Conservation (phyloP, 2,329 filamentous ascomycete species). For the Curvularia verruculosa region DNA sequence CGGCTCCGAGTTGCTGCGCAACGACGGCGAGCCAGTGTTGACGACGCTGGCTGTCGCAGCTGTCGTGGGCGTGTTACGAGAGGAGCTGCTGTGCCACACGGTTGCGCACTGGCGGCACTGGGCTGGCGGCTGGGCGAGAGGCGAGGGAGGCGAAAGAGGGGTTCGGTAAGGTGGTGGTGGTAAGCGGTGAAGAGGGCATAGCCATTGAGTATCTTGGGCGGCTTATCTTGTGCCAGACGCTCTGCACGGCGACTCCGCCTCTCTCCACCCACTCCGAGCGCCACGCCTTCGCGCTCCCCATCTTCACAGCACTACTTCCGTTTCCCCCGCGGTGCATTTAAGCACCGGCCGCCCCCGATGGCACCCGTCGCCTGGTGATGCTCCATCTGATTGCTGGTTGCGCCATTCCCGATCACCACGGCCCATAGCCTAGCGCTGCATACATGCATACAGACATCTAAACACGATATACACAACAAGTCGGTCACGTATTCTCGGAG, state of each 20-base stretch:
- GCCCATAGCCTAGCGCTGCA: neutral
- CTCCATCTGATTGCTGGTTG: slow-evolving; percentile 3
- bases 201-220: slow-evolving; percentile 8
- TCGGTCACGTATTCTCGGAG: too few relatives aligned
- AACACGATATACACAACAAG: too few relatives aligned
- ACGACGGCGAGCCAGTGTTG: neutral
- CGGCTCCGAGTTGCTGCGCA: slow-evolving; percentile 1
- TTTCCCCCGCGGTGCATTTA: slow-evolving; percentile 6
- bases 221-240: slow-evolving; percentile 20
- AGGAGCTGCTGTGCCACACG: slow-evolving; percentile 17
- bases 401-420: slow-evolving; percentile 8
- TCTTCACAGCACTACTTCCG: too few relatives aligned
- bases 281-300: neutral
- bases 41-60: neutral
- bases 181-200: slow-evolving; percentile 13
- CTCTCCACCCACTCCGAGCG: slow-evolving; percentile 7
- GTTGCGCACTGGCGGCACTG: slow-evolving; percentile 12
- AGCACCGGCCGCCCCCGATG: slow-evolving; percentile 7
- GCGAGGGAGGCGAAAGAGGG: slow-evolving; percentile 1
- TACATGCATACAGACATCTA: too few relatives aligned
- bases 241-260: slow-evolving; percentile 21
- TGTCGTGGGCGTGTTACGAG: neutral
- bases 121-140: slow-evolving; percentile 2
- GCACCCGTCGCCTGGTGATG: slow-evolving; percentile 7
- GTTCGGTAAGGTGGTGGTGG: neutral